Percentiles rank a stretch among this genome's conserved stretches.
Conservation (phyloP, 768 basidiomycete species). For the Podaxis pistillaris region DNA sequence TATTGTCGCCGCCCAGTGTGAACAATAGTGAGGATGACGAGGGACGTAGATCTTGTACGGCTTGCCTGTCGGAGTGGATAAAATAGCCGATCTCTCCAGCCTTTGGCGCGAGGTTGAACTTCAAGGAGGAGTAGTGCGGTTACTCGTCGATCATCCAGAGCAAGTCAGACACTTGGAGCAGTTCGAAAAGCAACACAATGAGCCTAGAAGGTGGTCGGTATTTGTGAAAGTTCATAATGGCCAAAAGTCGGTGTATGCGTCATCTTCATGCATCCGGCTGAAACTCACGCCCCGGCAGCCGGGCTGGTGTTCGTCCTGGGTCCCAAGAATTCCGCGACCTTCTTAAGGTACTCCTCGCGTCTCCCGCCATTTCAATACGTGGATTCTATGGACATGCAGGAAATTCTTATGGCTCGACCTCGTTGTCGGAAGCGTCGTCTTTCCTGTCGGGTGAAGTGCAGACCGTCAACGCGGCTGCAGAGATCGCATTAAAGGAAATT, state of each 20-base stretch:
- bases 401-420: conserved; percentile 74
- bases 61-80: conserved; percentile 68
- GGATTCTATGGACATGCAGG: conserved; percentile 86
- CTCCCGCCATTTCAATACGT: conserved; percentile 59
- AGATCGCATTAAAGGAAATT: conserved; percentile 48
- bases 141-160: conserved; percentile 75
- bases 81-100: conserved; percentile 64
- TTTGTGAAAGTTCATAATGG: conserved; percentile 84
- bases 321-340: conserved; percentile 56
- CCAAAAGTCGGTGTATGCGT: conserved; percentile 52
- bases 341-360: conserved; percentile 49
- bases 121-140: conserved; percentile 58
- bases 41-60: conserved; percentile 72
- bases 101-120: conserved; percentile 55
- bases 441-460: conserved; percentile 71
- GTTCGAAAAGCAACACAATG: conserved; percentile 45
- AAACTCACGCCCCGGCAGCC: conserved; percentile 41
- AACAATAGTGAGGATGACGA: background rate
- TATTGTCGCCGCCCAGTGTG: conserved; percentile 10
- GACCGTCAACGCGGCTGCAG: conserved; percentile 66
- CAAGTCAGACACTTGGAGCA: conserved; percentile 66
- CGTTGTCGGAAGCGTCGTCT: conserved; percentile 57
- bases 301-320: conserved; percentile 63
- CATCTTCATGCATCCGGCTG: background rate
- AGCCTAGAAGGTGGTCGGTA: conserved; percentile 59